Percentiles rank a stretch among this genome's conserved stretches.
Evolutionary conservation across 495 filamentous ascomycete species (phyloP).

Genomic region (Talaromyces wortmannii): DNA sequence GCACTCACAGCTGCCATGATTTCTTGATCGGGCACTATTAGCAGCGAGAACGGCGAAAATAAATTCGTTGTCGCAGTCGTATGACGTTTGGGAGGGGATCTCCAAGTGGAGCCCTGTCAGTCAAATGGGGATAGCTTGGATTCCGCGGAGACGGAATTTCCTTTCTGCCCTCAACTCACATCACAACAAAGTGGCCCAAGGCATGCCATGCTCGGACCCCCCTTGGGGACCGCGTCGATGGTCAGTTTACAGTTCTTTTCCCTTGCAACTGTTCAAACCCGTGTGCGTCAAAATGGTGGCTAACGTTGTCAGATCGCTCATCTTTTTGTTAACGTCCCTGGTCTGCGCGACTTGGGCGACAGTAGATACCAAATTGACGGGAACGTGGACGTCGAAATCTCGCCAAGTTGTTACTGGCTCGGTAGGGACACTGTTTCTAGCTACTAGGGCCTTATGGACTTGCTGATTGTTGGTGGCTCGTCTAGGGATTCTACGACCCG

Average conservation of each 20-base stretch:
- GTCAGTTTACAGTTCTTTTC: neutral
- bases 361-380: conserved; percentile 34
- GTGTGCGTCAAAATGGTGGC: neutral
- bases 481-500: conserved; percentile 68
- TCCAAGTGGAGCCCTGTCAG: neutral
- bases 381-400: conserved; percentile 76
- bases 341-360: neutral
- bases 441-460: neutral
- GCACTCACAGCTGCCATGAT: conserved; percentile 42
- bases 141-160: conserved; percentile 6
- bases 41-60: neutral
- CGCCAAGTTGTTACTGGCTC: conserved; percentile 66
- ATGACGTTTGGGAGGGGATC: neutral
- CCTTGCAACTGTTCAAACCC: neutral
- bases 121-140: conserved; percentile 2
- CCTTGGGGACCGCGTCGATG: neutral
- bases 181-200: neutral
- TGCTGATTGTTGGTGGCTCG: conserved; percentile 1
- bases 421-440: conserved; percentile 37
- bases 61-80: neutral
- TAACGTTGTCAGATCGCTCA: conserved; percentile 1
- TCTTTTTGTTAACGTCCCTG: conserved; percentile 20
- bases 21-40: conserved; percentile 12
- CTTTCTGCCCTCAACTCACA: neutral
- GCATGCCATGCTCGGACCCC: neutral